phyloP scores from a whole-genome alignment of 441 rosid genomes.

The Bocquillonia castaneifolia region DNA sequence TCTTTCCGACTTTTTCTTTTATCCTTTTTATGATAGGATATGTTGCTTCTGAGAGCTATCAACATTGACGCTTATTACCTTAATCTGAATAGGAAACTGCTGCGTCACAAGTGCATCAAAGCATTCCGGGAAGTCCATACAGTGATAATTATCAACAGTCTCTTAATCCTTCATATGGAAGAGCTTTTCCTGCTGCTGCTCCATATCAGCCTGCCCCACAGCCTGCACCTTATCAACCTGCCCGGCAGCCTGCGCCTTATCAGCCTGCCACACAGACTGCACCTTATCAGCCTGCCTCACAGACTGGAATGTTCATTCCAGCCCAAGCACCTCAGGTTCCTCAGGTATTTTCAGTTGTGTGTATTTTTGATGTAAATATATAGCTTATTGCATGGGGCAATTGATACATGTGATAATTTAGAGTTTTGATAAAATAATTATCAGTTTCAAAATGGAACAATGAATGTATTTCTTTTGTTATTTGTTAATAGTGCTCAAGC shows the following conservation, averaged over 20 bases:
- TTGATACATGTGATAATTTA: not conserved
- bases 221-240: constrained; percentile 50
- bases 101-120: constrained; percentile 40
- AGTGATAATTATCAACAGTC: constrained; percentile 58
- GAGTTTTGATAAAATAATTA: not conserved
- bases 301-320: constrained; percentile 49
- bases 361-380: not conserved
- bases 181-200: constrained; percentile 46
- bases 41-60: constrained; percentile 1
- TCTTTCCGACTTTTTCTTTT: constrained; percentile 14
- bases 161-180: constrained; percentile 38
- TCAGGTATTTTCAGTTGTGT: constrained; percentile 45
- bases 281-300: constrained; percentile 37
- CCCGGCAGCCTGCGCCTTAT: constrained; percentile 46
- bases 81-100: constrained; percentile 39
- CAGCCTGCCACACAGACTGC: constrained; percentile 49
- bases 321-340: constrained; percentile 27
- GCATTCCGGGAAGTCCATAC: constrained; percentile 45
- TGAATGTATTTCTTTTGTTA: too few relatives aligned
- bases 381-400: not conserved
- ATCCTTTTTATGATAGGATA: not conserved
- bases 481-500: not conserved
- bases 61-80: not conserved
- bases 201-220: constrained; percentile 50
- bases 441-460: not conserved